These are phyloP conservation scores for Penicillium psychrofluorescens DNA, from an alignment of 495 filamentous ascomycete species.

Conservation along the genomic window DNA sequence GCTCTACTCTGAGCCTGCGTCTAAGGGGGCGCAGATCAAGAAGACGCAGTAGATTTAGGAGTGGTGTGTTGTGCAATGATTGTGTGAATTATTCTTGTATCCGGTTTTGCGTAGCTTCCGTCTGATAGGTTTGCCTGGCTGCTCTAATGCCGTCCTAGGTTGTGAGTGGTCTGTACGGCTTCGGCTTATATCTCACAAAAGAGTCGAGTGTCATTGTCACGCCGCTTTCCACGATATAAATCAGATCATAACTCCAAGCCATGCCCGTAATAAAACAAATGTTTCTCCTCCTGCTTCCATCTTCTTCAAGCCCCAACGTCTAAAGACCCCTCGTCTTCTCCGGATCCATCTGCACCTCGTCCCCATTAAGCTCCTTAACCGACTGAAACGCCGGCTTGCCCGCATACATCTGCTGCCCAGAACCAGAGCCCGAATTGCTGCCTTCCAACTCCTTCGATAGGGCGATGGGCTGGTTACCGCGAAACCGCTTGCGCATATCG, in stretches of 20 bases:
- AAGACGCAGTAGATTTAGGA: slow-evolving; percentile 58
- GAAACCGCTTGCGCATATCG: slow-evolving; percentile 98
- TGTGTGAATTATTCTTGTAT: slow-evolving; percentile 10
- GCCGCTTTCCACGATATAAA: neutral
- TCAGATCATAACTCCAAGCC: neutral
- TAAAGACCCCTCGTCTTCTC: slow-evolving; percentile 42
- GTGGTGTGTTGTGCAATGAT: slow-evolving; percentile 11
- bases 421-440: slow-evolving; percentile 30
- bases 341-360: slow-evolving; percentile 44
- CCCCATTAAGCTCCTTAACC: slow-evolving; percentile 38
- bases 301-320: neutral
- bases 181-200: too few relatives aligned
- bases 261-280: neutral
- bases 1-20: slow-evolving; percentile 72
- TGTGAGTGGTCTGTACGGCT: too few relatives aligned
- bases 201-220: too few relatives aligned
- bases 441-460: slow-evolving; percentile 55
- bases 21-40: slow-evolving; percentile 39
- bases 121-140: too few relatives aligned
- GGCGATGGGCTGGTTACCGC: slow-evolving; percentile 84
- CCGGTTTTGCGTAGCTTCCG: neutral
- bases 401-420: slow-evolving; percentile 62
- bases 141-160: too few relatives aligned
- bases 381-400: slow-evolving; percentile 64
- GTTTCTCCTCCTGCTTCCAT: neutral